Evolutionary conservation across 164 flowering plant genomes (phyloP).

Genomic region (Liquidambar formosana): DNA sequence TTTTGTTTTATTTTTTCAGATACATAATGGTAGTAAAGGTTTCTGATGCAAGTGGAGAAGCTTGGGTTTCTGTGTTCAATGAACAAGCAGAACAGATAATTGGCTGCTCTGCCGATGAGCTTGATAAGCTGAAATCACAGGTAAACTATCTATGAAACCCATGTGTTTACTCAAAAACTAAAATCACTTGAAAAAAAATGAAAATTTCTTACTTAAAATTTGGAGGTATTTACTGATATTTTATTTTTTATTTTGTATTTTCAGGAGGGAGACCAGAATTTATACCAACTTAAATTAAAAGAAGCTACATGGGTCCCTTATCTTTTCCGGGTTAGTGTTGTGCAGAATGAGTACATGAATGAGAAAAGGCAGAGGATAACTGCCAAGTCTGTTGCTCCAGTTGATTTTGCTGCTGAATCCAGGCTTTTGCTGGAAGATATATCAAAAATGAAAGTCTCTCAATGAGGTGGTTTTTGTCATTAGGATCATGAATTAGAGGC

Average conservation of each 20-base stretch:
- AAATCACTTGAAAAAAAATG: too few relatives aligned
- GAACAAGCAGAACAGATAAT: conserved; percentile 81
- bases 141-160: conserved; percentile 31
- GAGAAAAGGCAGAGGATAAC: conserved; percentile 84
- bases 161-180: background rate
- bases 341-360: conserved; percentile 67
- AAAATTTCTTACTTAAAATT: background rate
- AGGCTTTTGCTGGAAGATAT: conserved; percentile 71
- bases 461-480: background rate
- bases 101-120: conserved; percentile 96
- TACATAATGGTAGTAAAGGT: conserved; percentile 71
- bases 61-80: conserved; percentile 79
- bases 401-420: conserved; percentile 86
- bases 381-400: conserved; percentile 50
- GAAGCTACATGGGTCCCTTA: conserved; percentile 77
- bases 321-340: conserved; percentile 71
- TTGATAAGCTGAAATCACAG: conserved; percentile 66
- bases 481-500: background rate
- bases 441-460: conserved; percentile 51
- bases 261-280: conserved; percentile 40
- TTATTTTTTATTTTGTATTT: background rate
- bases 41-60: conserved; percentile 83
- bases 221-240: background rate
- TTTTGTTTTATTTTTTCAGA: conserved; percentile 32
- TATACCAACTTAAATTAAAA: conserved; percentile 57